These are phyloP conservation scores for Ustilago trichophora DNA, from an alignment of 1,284 basidiomycete genomes.

Conservation along the genomic window DNA sequence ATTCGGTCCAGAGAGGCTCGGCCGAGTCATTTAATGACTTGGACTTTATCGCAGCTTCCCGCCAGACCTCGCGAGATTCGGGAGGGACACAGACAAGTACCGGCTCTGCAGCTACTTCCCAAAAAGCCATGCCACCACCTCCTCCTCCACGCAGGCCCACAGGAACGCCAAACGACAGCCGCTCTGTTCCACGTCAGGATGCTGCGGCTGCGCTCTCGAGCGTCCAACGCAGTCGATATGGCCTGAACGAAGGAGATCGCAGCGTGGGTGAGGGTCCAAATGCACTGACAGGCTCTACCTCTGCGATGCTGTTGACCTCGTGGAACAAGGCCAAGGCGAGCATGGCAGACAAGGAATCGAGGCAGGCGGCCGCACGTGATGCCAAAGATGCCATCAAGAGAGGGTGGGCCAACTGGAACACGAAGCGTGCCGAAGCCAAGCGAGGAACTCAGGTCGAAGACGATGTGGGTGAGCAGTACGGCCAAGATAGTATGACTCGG, in stretches of 20 bases:
- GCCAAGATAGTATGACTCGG: conserved; percentile 24
- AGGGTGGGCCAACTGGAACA: conserved; percentile 62
- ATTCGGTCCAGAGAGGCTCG: not conserved
- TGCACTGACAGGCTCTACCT: conserved; percentile 12
- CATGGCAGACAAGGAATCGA: conserved; percentile 61
- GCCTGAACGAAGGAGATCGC: conserved; percentile 20
- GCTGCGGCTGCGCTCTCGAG: conserved; percentile 31
- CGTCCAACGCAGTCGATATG: conserved; percentile 39
- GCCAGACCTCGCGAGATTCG: conserved; percentile 1
- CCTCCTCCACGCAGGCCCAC: conserved; percentile 29
- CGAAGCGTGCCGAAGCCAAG: conserved; percentile 37
- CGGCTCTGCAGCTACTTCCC: not conserved
- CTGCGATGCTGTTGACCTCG: conserved; percentile 36
- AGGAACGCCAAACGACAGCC: conserved; percentile 13
- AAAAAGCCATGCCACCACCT: conserved; percentile 16
- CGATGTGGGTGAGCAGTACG: not conserved
- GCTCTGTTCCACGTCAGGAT: conserved; percentile 13
- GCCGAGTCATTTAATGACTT: not conserved
- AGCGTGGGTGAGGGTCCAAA: conserved; percentile 5
- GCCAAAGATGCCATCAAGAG: conserved; percentile 63
- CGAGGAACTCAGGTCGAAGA: conserved; percentile 7
- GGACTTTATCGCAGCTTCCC: not conserved
- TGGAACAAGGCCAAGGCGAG: conserved; percentile 63
- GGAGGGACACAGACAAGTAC: not conserved
- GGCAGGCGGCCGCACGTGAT: conserved; percentile 57